Base-by-base conservation (phyloP, 1,139 yeast species). In the Hyphopichia buzzinii region DNA sequence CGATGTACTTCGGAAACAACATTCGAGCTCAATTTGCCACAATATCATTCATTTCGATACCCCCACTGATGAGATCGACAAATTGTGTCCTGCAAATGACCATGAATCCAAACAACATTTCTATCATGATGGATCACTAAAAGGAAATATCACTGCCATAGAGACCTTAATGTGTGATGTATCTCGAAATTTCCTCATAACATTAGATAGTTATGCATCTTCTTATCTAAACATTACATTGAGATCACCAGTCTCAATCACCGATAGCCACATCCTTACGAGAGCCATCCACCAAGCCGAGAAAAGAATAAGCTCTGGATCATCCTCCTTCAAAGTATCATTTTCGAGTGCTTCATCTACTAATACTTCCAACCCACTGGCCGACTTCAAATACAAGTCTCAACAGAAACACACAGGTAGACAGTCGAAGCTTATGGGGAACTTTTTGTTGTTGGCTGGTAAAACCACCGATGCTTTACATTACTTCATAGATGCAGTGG, bases 381-480 rank as follows among this genome's bases (percentile, higher is more conserved):
- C 31, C 21, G 68, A 62, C 29, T 41, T 50, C 13, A 64, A 64
- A 39, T 46, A 61, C 13, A 61, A 57, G 39, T 39, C 57, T 33
- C 68, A 52, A 58, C 68, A 50, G 42, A 62, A 60, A 31, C 70
- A 54, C 47, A 53, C 48, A 34, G 97, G 96, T 2, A 69, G 98
- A 38, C 85, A 84, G 48, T 56, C 77, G 10, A 92, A 92, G 50
- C 70, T 85, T 30, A 62, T 81, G 51, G 98, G 89, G 0, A 83
- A 84, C 44, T 77, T 90, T 48, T 82, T 77, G 51, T 63, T 92
- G 10, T 59, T 92, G 32, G 84, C 96, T 0, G 98, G 98, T 0
- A 77, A 85, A 40, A 72, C 84, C 36, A 57, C 69, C 11, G 87
- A 81, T 40, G 95, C 97, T 0, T 54, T 89, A 37, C 67, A 72